Evolutionary conservation across 2,329 filamentous ascomycete genomes (phyloP), one percentile per base, ranked within the genome.

Genomic region (Chaetomium strumarium): DNA sequence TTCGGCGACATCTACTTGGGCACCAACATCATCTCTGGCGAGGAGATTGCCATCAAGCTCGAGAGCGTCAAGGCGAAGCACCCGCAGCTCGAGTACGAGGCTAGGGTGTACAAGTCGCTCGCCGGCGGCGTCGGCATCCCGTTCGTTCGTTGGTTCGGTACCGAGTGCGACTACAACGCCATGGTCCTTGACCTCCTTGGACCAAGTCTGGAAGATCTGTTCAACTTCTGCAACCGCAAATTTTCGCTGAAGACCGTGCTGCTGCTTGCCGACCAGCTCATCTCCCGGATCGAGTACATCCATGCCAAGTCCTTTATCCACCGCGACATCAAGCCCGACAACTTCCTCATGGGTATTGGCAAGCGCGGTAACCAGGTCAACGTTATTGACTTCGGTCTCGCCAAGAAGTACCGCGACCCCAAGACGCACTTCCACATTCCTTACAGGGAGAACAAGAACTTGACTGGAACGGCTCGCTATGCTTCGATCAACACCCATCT

Each of bases 141-240:
- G 44, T 97, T 97, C 67, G 93, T 99, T 68, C 90, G 92, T 74
- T 99, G 93, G 93, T 99, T 97, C 73, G 93, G 93, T 63, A 97
- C 92, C 56, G 93, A 99, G 75, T 97, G 92, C 74, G 93, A 97
- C 77, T 97, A 99, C 84, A 97, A 99, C 75, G 93, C 93, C 71
- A 97, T 99, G 93, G 93, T 99, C 48, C 84, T 97, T 61, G 93
- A 99, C 68, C 85, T 99, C 24, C 87, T 99, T 53, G 93, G 93
- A 37, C 93, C 93, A 62, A 93, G 87, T 67, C 76, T 99, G 72
- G 93, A 99, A 75, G 93, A 99, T 69, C 81, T 99, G 33, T 99
- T 99, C 88, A 97, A 99, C 83, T 97, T 97, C 74, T 99, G 93
- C 84, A 97, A 97, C 84, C 88, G 93, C 72, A 97, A 97, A 72